A percentile compares a stretch with the other conserved stretches of the same genome.
Evolutionary conservation across 2,329 filamentous ascomycete species (phyloP).

Genomic region (Bertia moriformis): DNA sequence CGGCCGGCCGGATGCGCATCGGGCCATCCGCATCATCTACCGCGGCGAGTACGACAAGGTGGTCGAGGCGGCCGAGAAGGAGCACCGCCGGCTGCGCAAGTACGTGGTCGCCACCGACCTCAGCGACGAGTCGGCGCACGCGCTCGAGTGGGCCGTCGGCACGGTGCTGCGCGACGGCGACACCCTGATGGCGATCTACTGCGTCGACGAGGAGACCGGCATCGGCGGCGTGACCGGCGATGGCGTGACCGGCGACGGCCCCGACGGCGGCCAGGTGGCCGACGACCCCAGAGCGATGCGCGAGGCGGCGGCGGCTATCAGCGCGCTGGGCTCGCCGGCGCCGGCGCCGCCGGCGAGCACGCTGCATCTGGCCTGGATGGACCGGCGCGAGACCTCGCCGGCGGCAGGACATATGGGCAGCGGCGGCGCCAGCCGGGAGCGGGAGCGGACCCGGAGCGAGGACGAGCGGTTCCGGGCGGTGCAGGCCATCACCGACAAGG

Average conservation of each 20-base stretch:
- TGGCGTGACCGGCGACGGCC: too few species aligned
- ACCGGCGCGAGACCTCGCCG: slow-evolving; percentile 14
- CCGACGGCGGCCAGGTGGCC: slow-evolving; percentile 38
- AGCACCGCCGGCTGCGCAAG: slow-evolving; percentile 65
- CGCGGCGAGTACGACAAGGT: slow-evolving; percentile 72
- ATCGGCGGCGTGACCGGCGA: slow-evolving; percentile 17
- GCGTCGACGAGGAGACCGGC: slow-evolving; percentile 72
- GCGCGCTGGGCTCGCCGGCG: slow-evolving; percentile 37
- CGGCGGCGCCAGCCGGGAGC: slow-evolving; percentile 25
- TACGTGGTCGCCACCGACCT: slow-evolving; percentile 94
- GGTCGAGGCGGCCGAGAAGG: slow-evolving; percentile 63
- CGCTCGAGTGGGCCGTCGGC: slow-evolving; percentile 92
- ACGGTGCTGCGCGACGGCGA: slow-evolving; percentile 89
- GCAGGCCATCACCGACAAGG: slow-evolving; percentile 70
- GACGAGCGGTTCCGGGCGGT: slow-evolving; percentile 69
- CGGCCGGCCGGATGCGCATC: slow-evolving; percentile 60
- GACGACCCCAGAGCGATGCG: slow-evolving; percentile 64
- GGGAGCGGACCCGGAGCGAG: slow-evolving; percentile 47
- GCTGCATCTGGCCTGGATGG: slow-evolving; percentile 13
- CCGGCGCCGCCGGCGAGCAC: slow-evolving; percentile 16
- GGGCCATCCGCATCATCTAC: slow-evolving; percentile 78
- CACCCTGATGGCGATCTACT: slow-evolving; percentile 84
- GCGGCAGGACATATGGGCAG: slow-evolving; percentile 31
- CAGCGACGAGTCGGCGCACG: slow-evolving; percentile 86
- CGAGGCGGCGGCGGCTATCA: slow-evolving; percentile 61